A percentile compares a stretch with the other conserved stretches of the same genome.
These are phyloP conservation scores for Trametes elegans DNA, from an alignment of 768 basidiomycete genomes.

Conservation along the genomic window DNA sequence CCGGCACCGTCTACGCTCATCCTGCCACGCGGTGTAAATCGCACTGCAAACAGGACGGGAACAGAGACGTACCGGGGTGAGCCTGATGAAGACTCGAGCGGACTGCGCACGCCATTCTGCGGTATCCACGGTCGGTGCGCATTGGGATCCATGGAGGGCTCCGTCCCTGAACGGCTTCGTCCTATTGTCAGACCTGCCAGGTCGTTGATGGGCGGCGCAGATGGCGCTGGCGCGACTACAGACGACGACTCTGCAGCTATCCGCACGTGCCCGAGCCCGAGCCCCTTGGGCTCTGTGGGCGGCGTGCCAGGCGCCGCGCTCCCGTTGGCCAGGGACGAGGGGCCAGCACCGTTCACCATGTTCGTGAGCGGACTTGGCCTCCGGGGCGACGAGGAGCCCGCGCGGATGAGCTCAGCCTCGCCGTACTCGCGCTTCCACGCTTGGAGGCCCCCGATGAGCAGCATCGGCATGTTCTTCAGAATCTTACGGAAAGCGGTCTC, in stretches of 20 bases:
- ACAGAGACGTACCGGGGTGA: constrained; percentile 41
- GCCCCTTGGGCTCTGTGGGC: constrained; percentile 7
- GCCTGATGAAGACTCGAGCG: constrained; percentile 40
- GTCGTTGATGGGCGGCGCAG: not conserved
- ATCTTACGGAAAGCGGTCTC: constrained; percentile 71
- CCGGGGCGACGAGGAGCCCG: constrained; percentile 12
- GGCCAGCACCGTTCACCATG: constrained; percentile 11
- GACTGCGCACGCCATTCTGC: constrained; percentile 27
- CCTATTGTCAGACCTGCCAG: constrained; percentile 8
- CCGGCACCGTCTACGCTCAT: constrained; percentile 14
- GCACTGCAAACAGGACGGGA: not conserved
- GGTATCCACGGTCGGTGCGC: constrained; percentile 23
- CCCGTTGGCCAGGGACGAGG: constrained; percentile 13
- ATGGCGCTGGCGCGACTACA: not conserved
- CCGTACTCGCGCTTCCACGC: constrained; percentile 72
- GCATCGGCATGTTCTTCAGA: constrained; percentile 71
- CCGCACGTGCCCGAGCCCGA: constrained; percentile 16
- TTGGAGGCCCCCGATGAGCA: constrained; percentile 81
- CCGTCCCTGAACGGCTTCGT: constrained; percentile 18
- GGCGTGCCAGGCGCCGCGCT: not conserved
- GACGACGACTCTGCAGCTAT: constrained; percentile 18
- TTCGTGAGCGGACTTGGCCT: constrained; percentile 2
- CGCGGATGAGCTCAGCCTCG: constrained; percentile 34
- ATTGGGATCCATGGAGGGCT: constrained; percentile 18
- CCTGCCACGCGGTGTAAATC: not conserved